Conservation (phyloP, 202 grass and related monocot species). For the Saccharum hybrid region DNA sequence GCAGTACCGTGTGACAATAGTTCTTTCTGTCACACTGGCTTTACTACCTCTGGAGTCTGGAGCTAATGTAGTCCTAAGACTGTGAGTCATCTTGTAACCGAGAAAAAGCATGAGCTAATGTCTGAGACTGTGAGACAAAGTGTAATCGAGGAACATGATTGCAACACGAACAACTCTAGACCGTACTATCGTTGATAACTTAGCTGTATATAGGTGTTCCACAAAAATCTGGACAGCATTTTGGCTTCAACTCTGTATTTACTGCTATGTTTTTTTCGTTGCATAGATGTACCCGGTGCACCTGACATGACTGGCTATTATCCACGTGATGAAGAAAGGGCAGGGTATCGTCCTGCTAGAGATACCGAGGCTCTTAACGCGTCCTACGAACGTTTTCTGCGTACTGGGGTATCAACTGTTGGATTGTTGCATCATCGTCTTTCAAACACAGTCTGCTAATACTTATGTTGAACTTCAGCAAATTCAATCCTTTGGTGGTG, state of each 20-base stretch:
- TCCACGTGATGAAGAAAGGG: slow-evolving; percentile 83
- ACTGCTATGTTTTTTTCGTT: neutral
- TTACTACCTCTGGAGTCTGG: neutral
- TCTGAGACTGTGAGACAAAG: neutral
- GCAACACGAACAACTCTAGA: neutral
- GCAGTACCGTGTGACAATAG: neutral
- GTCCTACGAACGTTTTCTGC: slow-evolving; percentile 90
- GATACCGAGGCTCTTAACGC: slow-evolving; percentile 79
- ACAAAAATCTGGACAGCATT: neutral
- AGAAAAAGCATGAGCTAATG: neutral
- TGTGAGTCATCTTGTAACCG: neutral
- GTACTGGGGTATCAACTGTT: slow-evolving; percentile 74
- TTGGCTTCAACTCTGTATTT: slow-evolving; percentile 33
- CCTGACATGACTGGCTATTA: slow-evolving; percentile 81
- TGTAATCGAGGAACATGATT: neutral
- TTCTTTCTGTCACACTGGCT: neutral
- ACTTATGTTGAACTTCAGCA: slow-evolving; percentile 38
- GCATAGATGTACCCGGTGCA: slow-evolving; percentile 68
- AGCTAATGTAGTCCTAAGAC: neutral
- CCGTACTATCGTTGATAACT: neutral
- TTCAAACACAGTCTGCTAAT: slow-evolving; percentile 30
- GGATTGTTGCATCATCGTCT: neutral
- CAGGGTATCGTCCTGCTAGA: slow-evolving; percentile 65
- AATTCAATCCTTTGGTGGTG: slow-evolving; percentile 61
- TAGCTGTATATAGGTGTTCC: slow-evolving; percentile 8